These are phyloP conservation scores for Dovyalis caffra DNA, from an alignment of 345 rosid genomes.

Conservation along the genomic window DNA sequence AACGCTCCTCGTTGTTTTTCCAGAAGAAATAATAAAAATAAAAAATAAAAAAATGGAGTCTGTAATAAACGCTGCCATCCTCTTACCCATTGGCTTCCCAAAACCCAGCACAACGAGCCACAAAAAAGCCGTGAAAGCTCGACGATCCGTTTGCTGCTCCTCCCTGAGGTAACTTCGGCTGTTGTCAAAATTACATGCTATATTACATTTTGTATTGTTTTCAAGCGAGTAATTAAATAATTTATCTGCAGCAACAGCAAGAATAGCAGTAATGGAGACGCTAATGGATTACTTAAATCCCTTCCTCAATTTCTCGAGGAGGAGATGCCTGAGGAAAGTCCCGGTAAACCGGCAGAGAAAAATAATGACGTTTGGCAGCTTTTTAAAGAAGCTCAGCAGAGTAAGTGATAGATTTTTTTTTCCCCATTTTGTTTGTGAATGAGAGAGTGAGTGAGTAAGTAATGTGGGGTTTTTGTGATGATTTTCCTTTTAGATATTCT, in stretches of 20 bases:
- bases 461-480: no score
- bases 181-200: no score
- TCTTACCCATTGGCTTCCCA: slow-evolving; percentile 19
- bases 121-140: slow-evolving; percentile 12
- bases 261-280: slow-evolving; percentile 40
- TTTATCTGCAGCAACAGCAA: no score
- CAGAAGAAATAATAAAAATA: no score
- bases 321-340: no score
- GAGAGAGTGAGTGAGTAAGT: background rate
- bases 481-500: slow-evolving; percentile 48
- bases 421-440: background rate
- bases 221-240: background rate
- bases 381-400: slow-evolving; percentile 75
- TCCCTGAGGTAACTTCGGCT: slow-evolving; percentile 28
- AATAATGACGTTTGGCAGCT: slow-evolving; percentile 55
- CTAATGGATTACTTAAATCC: slow-evolving; percentile 30
- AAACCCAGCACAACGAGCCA: background rate
- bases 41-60: slow-evolving; percentile 18
- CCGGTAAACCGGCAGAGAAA: no score
- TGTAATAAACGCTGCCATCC: slow-evolving; percentile 31
- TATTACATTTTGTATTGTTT: no score
- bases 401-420: slow-evolving; percentile 29
- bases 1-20: no score
- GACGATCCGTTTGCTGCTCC: slow-evolving; percentile 20
- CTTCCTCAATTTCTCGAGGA: no score